Evolutionary conservation across 805 yeast species (phyloP), one percentile per base, ranked within the genome.

Genomic region (Candida parachauliodes): DNA sequence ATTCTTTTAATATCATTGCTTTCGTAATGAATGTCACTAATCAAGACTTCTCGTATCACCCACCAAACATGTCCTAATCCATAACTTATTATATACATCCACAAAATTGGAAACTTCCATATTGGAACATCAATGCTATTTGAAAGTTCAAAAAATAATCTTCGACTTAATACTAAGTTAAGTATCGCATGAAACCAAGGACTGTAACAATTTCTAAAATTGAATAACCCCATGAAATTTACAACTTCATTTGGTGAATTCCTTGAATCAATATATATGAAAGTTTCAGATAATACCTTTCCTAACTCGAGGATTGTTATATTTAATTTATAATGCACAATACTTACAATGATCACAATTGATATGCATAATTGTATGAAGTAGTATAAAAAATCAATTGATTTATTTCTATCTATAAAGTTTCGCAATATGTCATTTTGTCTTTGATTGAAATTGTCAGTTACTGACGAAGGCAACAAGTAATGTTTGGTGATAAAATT

Each of bases 361-460:
- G 62, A 45, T 1, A 43, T 15, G 14, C 57, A 51, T 1, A 62
- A 49, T 34, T 58, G 53, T 3, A 49, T 11, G 8, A 62, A 25
- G 31, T 51, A 57, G 43, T 62, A 61, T 5, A 58, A 39, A 42
- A 50, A 67, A 46, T 67, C 72, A 16, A 50, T 32, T 3, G 62
- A 43, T 34, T 43, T 47, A 35, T 52, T 45, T 16, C 36, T 43
- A 8, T 46, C 56, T 3, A 53, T 44, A 6, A 41, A 37, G 7
- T 21, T 44, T 3, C 23, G 32, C 11, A 61, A 40, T 15, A 35
- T 19, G 2, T 32, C 36, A 8, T 33, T 26, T 47, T 55, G 61
- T 10, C 35, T 34, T 3, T 46, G 47, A 22, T 45, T 44, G 21
- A 55, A 48, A 20, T 27, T 31, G 19, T 42, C 34, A 14, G 44